Conservation (phyloP, 139 green algal species). For the Tetradesmus lagerheimii region DNA sequence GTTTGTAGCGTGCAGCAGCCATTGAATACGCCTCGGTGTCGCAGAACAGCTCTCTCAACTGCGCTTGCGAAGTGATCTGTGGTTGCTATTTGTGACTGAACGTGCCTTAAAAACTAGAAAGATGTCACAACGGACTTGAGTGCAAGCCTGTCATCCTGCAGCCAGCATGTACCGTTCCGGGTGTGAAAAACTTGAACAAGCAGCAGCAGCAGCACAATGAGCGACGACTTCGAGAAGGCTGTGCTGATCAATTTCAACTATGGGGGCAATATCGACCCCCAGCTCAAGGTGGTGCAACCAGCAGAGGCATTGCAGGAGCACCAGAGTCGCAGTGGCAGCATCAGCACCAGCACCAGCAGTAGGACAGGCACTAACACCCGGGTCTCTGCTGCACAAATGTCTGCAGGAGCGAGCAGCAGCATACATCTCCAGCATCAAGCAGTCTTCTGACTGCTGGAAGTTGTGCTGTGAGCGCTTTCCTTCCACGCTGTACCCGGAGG, state of each 20-base stretch:
- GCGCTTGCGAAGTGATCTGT: not conserved
- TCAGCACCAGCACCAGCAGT: not conserved
- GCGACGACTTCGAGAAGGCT: constrained; percentile 94
- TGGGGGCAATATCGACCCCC: constrained; percentile 63
- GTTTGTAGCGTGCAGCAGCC: not conserved
- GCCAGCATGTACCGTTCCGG: constrained; percentile 3
- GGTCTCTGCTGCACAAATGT: constrained; percentile 11
- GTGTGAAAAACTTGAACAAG: not conserved
- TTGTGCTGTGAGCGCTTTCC: constrained; percentile 85
- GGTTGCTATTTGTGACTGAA: not conserved
- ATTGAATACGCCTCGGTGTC: too few relatives aligned
- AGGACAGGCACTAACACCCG: not conserved
- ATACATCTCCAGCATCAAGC: constrained; percentile 76
- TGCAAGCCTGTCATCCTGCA: not conserved
- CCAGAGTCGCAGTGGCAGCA: not conserved
- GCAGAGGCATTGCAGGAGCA: not conserved
- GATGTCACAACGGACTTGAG: not conserved
- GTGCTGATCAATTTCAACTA: constrained; percentile 93
- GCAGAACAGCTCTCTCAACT: not conserved
- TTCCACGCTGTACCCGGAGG: constrained; percentile 79
- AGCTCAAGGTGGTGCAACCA: constrained; percentile 57
- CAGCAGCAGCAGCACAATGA: constrained; percentile 57
- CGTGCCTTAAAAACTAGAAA: not conserved
- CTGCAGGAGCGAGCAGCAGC: constrained; percentile 72
- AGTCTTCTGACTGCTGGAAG: constrained; percentile 73